Evolutionary conservation across 345 rosid species (phyloP), one percentile per base, ranked within the genome.

Genomic region (Acer campestre): DNA sequence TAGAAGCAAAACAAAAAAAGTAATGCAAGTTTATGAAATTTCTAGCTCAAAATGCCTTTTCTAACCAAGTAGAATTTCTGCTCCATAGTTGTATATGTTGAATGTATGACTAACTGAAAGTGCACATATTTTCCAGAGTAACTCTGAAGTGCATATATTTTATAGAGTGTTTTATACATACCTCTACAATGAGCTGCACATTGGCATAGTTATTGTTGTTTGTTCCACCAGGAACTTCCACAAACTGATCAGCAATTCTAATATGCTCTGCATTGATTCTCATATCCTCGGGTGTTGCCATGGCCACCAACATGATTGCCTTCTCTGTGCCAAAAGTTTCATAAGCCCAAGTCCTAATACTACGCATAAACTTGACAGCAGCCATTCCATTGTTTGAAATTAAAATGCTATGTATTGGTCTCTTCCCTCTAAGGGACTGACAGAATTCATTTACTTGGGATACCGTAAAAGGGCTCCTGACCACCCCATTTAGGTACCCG

Each of bases 281-380:
- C 99, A 97, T 97, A 89, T 97, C 99, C 80, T 97, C 99, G 20
- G 99, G 98, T 29, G 99, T 97, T 16, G 99, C 99, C 98, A 97
- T 97, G 67, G 98, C 99, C 17, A 89, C 99, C 97, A 97, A 82
- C 71, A 97, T 80, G 75, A 97, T 90, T 46, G 99, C 98, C 81
- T 89, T 97, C 80, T 97, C 99, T 0, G 97, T 85, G 75, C 99
- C 99, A 80, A 94, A 97, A 25, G 98, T 97, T 85, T 94, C 99
- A 70, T 94, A 97, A 69, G 99, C 98, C 99, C 99, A 97, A 38
- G 97, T 89, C 80, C 99, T 88, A 79, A 94, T 73, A 75, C 99
- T 94, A 17, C 99, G 94, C 16, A 97, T 97, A 78, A 97, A 97
- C 87, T 97, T 97, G 75, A 97, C 99, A 80, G 99, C 98, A 13